These are phyloP conservation scores for Trypanosoma scelopori DNA, from an alignment of 208 protist species.

Conservation along the genomic window DNA sequence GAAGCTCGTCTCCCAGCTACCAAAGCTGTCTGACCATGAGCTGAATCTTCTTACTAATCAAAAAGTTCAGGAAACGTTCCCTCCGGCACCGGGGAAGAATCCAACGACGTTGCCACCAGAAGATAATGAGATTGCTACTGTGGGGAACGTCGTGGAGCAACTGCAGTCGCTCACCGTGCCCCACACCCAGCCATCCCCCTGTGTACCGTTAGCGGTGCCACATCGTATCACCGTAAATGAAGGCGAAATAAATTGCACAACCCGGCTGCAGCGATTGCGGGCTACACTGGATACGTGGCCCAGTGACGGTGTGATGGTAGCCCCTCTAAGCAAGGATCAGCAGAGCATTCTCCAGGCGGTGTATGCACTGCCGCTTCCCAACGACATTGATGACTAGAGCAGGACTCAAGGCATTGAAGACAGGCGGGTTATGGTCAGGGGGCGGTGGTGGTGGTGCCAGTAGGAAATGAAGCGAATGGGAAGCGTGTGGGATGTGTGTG, in stretches of 20 bases:
- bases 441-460: neutral
- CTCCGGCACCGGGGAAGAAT: constrained; percentile 40
- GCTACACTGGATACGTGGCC: constrained; percentile 61
- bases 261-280: constrained; percentile 49
- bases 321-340: constrained; percentile 32
- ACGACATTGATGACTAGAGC: constrained; percentile 32
- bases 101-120: constrained; percentile 18
- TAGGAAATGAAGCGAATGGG: neutral
- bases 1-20: constrained; percentile 37
- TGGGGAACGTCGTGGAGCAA: constrained; percentile 39
- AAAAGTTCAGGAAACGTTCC: constrained; percentile 18
- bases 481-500: no score
- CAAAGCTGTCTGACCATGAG: constrained; percentile 55
- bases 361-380: constrained; percentile 58
- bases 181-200: constrained; percentile 11
- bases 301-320: constrained; percentile 38
- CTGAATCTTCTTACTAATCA: constrained; percentile 31
- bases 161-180: constrained; percentile 59
- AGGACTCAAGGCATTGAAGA: neutral
- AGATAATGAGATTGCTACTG: neutral
- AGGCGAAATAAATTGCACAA: constrained; percentile 37
- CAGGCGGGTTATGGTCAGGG: no score
- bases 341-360: constrained; percentile 48
- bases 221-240: constrained; percentile 61
- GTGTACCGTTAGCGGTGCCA: constrained; percentile 26